phyloP scores from a whole-genome alignment of 768 basidiomycete species.

The Omphalotus guepiniiformis region DNA sequence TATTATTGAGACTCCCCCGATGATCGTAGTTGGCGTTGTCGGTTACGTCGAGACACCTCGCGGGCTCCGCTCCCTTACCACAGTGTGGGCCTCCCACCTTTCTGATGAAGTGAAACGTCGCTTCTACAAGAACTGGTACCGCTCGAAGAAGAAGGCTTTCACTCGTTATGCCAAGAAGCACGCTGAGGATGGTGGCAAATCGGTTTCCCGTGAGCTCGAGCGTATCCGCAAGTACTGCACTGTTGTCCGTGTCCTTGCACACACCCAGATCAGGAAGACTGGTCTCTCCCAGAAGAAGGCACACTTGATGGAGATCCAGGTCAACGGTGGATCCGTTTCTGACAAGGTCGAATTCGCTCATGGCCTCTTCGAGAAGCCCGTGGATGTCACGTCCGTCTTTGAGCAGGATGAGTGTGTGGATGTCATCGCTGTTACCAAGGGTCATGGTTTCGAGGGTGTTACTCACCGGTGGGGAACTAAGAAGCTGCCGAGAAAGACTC shows the following conservation, averaged over 20 bases:
- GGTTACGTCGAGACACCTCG: conserved; percentile 99
- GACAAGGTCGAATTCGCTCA: conserved; percentile 98
- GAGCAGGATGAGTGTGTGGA: conserved; percentile 97
- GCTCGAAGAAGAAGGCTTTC: conserved; percentile 99
- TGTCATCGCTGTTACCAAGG: conserved; percentile 97
- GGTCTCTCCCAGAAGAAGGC: conserved; percentile 99
- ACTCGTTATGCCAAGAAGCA: conserved; percentile 99
- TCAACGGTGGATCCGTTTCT: conserved; percentile 92
- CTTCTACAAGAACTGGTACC: conserved; percentile 99
- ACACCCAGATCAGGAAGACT: conserved; percentile 98
- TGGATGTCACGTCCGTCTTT: conserved; percentile 82
- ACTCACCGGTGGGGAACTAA: conserved; percentile 99
- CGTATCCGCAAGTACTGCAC: conserved; percentile 99
- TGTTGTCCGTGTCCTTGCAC: conserved; percentile 97
- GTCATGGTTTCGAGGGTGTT: conserved; percentile 99
- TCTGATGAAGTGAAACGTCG: conserved; percentile 97
- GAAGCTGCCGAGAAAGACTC: conserved; percentile 97
- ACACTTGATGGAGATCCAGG: conserved; percentile 99
- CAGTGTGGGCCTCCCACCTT: conserved; percentile 97
- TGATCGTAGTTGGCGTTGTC: conserved; percentile 96
- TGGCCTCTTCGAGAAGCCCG: conserved; percentile 92
- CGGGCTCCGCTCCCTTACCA: conserved; percentile 97
- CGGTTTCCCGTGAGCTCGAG: conserved; percentile 92
- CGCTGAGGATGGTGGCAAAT: conserved; percentile 91
- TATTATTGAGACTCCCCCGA: conserved; percentile 93